Conservation (phyloP, 805 yeast species). For the Saccharomycopsis vini region DNA sequence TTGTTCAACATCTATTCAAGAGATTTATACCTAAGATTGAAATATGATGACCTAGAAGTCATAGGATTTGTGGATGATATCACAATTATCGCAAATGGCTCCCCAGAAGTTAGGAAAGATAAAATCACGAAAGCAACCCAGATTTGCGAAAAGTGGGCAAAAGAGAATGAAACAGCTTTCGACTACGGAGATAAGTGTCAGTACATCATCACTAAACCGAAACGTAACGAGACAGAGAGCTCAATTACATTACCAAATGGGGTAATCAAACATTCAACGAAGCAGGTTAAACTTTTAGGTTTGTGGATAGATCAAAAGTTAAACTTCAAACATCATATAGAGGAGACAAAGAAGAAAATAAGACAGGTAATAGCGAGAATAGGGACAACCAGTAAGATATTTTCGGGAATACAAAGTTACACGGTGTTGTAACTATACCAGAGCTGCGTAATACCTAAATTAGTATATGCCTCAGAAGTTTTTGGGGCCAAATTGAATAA, state of each 20-base stretch:
- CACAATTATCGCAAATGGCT: neutral
- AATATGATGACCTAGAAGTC: no score
- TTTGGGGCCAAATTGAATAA: neutral
- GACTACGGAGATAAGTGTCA: neutral
- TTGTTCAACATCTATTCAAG: neutral
- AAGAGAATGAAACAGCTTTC: neutral
- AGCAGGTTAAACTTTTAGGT: neutral
- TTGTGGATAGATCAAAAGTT: neutral
- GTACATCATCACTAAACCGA: no score
- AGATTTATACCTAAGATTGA: neutral
- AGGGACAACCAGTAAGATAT: neutral
- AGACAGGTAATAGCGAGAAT: neutral
- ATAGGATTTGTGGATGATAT: neutral
- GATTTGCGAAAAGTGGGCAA: neutral
- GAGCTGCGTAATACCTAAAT: neutral
- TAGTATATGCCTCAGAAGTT: neutral
- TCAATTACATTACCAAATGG: no score
- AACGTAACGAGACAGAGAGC: neutral
- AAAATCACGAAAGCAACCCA: neutral
- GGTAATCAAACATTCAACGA: neutral
- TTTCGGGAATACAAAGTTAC: neutral
- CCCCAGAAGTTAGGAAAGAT: neutral
- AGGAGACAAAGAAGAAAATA: neutral
- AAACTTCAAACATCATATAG: neutral
- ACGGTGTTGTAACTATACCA: neutral